Evolutionary conservation across 2,329 filamentous ascomycete genomes (phyloP).

Genomic region (Aciculosporium take): DNA sequence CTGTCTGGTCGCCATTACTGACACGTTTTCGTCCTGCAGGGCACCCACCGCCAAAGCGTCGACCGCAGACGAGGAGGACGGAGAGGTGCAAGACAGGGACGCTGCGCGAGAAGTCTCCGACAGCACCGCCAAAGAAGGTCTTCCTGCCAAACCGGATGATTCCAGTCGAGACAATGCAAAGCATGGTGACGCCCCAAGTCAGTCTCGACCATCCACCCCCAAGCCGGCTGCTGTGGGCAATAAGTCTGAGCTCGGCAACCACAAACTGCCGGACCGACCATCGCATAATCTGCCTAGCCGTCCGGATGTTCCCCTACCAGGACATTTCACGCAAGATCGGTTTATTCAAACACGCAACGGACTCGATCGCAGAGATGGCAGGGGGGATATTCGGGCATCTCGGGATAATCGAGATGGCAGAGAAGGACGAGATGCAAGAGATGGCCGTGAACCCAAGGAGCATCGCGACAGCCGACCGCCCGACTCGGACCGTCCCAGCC

Average conservation of each 20-base stretch:
- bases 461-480: slow-evolving; percentile 21
- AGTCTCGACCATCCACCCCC: slow-evolving; percentile 16
- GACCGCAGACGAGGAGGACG: slow-evolving; percentile 49
- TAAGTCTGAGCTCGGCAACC: slow-evolving; percentile 18
- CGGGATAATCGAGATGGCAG: slow-evolving; percentile 15
- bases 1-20: slow-evolving; percentile 1
- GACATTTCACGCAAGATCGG: slow-evolving; percentile 31
- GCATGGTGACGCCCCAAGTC: slow-evolving; percentile 11
- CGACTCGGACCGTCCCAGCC: slow-evolving; percentile 27
- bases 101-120: slow-evolving; percentile 4
- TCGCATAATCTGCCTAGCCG: slow-evolving; percentile 36
- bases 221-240: slow-evolving; percentile 14
- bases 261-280: slow-evolving; percentile 23
- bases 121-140: slow-evolving; percentile 16
- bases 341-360: slow-evolving; percentile 26
- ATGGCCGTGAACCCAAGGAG: slow-evolving; percentile 21
- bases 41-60: slow-evolving; percentile 8
- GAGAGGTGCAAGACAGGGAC: slow-evolving; percentile 51
- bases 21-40: slow-evolving; percentile 10
- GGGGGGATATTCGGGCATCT: slow-evolving; percentile 18
- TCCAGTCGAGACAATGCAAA: slow-evolving; percentile 15
- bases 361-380: slow-evolving; percentile 25
- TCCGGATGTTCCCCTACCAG: slow-evolving; percentile 42
- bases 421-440: slow-evolving; percentile 22
- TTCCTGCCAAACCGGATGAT: slow-evolving; percentile 19